Percentiles rank a stretch among this genome's conserved stretches.
Evolutionary conservation across 495 filamentous ascomycete species (phyloP).

Genomic region (Trypethelium eluteriae): DNA sequence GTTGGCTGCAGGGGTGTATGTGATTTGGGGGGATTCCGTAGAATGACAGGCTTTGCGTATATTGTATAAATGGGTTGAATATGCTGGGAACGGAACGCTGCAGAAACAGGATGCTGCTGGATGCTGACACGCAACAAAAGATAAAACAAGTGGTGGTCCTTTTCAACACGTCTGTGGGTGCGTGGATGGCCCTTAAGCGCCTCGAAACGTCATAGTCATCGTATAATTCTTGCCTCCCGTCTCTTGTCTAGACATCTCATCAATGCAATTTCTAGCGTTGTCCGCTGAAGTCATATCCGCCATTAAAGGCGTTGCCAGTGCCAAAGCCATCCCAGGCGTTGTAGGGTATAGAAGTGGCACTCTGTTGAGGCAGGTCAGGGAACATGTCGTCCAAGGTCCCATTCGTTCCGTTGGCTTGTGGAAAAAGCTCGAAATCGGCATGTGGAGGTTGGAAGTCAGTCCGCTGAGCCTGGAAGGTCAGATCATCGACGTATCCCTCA

Average conservation of each 20-base stretch:
- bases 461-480: not conserved
- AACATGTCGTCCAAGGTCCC: constrained; percentile 25
- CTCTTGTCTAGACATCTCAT: not conserved
- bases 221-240: not conserved
- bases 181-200: not conserved
- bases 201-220: not conserved
- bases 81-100: constrained; percentile 2
- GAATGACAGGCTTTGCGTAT: not conserved
- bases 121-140: not conserved
- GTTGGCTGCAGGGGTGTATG: too few relatives aligned
- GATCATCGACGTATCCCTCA: constrained; percentile 15
- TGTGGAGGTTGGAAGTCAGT: not conserved
- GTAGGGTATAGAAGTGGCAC: not conserved
- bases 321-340: not conserved
- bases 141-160: not conserved
- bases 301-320: constrained; percentile 1
- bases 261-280: not conserved
- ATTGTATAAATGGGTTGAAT: not conserved
- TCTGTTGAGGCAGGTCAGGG: constrained; percentile 17
- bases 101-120: not conserved
- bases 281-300: not conserved
- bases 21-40: not conserved
- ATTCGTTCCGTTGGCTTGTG: not conserved
- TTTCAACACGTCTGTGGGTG: constrained; percentile 1
- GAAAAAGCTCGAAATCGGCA: constrained; percentile 27